Conservation (phyloP, 2,329 filamentous ascomycete genomes). For the Podosphaera leucotricha region DNA sequence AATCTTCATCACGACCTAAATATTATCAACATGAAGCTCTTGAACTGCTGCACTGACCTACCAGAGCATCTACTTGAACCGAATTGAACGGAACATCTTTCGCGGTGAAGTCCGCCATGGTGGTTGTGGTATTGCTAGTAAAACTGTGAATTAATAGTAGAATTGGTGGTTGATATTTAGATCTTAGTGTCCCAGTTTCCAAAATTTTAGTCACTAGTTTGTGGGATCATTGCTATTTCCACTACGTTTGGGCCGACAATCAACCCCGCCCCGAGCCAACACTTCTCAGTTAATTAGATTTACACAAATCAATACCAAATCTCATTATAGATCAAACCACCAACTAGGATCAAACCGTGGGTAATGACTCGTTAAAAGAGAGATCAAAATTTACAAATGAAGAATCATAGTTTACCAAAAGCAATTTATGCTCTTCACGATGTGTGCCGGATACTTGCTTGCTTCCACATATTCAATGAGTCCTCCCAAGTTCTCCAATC, state of each 20-base stretch:
- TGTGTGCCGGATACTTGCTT: background rate
- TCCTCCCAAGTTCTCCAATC: conserved; percentile 36
- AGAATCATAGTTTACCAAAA: background rate
- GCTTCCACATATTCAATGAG: conserved; percentile 39
- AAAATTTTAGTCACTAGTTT: too few relatives aligned
- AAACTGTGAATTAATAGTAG: background rate
- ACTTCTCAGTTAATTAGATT: too few relatives aligned
- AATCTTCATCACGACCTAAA: conserved; percentile 85
- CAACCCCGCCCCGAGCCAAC: too few relatives aligned
- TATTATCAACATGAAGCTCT: conserved; percentile 9
- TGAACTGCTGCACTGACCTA: conserved; percentile 25
- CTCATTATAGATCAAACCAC: too few relatives aligned
- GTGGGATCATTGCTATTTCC: too few relatives aligned
- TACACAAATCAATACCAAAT: too few relatives aligned
- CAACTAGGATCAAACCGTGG: too few relatives aligned
- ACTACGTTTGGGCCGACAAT: too few relatives aligned
- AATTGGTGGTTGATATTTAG: background rate
- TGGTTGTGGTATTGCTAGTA: conserved; percentile 9
- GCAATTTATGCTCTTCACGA: conserved; percentile 3
- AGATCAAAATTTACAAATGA: too few relatives aligned
- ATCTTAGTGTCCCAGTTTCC: background rate
- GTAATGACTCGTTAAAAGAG: too few relatives aligned
- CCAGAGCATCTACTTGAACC: conserved; percentile 86
- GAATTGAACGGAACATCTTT: conserved; percentile 57
- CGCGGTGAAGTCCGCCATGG: conserved; percentile 29